Evolutionary conservation across 2,329 filamentous ascomycete species (phyloP).

Genomic region (Fusarium longipes): DNA sequence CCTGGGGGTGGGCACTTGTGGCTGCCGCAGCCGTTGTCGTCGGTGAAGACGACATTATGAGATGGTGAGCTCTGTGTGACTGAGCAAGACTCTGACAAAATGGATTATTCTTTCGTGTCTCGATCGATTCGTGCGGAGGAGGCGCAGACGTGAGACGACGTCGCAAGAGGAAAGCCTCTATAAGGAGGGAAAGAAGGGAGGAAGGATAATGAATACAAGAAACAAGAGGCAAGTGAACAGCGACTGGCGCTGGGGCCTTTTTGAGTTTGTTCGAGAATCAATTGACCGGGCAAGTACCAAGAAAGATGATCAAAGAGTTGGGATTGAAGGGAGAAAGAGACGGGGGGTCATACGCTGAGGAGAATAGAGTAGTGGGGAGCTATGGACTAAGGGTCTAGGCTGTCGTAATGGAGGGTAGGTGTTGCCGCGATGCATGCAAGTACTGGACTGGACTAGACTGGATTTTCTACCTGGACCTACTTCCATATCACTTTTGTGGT

Average conservation of each 20-base stretch:
- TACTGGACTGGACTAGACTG: not conserved
- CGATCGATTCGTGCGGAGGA: slow-evolving; percentile 3
- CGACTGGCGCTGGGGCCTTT: not conserved
- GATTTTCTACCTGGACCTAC: not conserved
- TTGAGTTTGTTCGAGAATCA: not conserved
- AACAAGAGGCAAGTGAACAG: not conserved
- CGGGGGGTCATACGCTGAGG: not conserved
- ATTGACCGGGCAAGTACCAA: not conserved
- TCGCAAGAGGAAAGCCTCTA: not conserved
- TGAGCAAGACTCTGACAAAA: not conserved
- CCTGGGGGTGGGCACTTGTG: slow-evolving; percentile 55
- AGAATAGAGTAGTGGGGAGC: not conserved
- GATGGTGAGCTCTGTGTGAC: not conserved
- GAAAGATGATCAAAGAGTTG: not conserved
- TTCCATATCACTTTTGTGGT: not conserved
- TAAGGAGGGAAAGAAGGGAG: not conserved
- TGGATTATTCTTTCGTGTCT: not conserved
- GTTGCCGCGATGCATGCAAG: not conserved
- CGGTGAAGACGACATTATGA: slow-evolving; percentile 15
- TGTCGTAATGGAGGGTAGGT: slow-evolving; percentile 9
- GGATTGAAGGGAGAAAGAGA: not conserved
- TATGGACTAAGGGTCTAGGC: not conserved
- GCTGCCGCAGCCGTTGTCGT: slow-evolving; percentile 41
- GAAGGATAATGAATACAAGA: not conserved
- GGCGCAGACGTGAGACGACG: not conserved